Base-by-base conservation (phyloP, 805 yeast species). In the Kurtzmaniella cleridarum region DNA sequence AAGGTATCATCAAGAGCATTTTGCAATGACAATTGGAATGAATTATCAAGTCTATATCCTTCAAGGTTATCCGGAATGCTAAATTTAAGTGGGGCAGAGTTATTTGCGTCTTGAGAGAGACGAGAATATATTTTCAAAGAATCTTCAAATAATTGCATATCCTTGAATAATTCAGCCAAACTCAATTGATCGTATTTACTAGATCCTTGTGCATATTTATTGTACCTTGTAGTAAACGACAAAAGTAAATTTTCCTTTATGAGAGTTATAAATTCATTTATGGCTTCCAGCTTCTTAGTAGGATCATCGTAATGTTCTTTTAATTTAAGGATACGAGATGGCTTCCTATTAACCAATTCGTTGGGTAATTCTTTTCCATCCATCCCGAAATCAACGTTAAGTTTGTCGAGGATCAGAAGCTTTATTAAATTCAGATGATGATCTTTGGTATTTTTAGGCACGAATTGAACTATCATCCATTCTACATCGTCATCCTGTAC, bases 401-500 rank as follows among this genome's bases (percentile, higher is more conserved):
- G 58, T 48, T 81, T 80, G 44, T 80, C 85, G 45, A 63, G 72
- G 0, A 69, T 60, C 3, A 78, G 71, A 1, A 70, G 62, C 39
- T 73, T 71, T 39, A 75, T 66, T 6, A 72, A 50, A 3, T 68
- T 51, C 34, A 63, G 48, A 43, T 57, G 50, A 30, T 55, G 57
- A 39, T 61, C 73, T 38, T 62, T 61, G 11, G 45, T 46, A n/a
- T 57, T 60, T 14, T 54, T 43, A 2, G 76, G 70, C 3, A 73
- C 69, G 50, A 72, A 76, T 35, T 75, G 67, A 0, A 86, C 58
- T 3, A 88, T 69, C 43, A 75, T 64, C 81, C 89, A 79, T 36
- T 79, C 81, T 8, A 81, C 74, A 46, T 66, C 48, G 32, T 68
- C 49, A 39, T 69, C 51, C 30, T 60, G 47, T 3, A 62, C 64